Percentiles rank a stretch among this genome's conserved stretches.
These are phyloP conservation scores for Plasmodium blacklocki DNA, from an alignment of 169 alveolate species.

Conservation along the genomic window DNA sequence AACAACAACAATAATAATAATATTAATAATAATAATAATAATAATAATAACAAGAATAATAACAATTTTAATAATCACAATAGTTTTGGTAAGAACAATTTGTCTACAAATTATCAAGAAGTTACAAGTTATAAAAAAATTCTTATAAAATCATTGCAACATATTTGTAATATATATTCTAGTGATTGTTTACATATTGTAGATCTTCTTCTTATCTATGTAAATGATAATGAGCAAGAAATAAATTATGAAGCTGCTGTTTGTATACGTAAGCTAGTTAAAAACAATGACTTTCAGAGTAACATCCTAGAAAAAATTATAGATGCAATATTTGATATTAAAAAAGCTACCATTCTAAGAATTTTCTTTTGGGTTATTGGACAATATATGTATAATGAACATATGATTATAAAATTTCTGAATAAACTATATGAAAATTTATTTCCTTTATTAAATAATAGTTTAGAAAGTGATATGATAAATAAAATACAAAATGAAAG, in stretches of 20 bases:
- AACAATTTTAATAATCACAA: not conserved
- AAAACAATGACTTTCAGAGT: conserved; percentile 18
- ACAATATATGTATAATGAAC: conserved; percentile 35
- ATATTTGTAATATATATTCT: conserved; percentile 81
- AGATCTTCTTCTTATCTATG: conserved; percentile 77
- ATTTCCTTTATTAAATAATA: conserved; percentile 52
- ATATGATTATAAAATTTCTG: conserved; percentile 18
- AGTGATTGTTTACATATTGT: conserved; percentile 76
- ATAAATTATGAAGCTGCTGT: conserved; percentile 82
- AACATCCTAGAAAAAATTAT: conserved; percentile 35
- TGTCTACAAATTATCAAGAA: conserved; percentile 75
- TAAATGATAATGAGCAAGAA: conserved; percentile 74
- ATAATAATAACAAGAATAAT: not conserved
- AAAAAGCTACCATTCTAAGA: conserved; percentile 73
- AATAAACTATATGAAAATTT: conserved; percentile 21
- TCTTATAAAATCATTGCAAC: conserved; percentile 81
- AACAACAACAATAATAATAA: not conserved
- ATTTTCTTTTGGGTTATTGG: conserved; percentile 74
- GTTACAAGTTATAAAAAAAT: conserved; percentile 76
- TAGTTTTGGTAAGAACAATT: not conserved
- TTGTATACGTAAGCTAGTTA: conserved; percentile 74
- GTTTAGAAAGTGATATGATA: conserved; percentile 39
- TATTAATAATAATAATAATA: not conserved
- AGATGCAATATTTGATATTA: conserved; percentile 66
- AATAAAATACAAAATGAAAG: conserved; percentile 47